Evolutionary conservation across 2,329 filamentous ascomycete species (phyloP).

Genomic region (Thelonectria blattea): DNA sequence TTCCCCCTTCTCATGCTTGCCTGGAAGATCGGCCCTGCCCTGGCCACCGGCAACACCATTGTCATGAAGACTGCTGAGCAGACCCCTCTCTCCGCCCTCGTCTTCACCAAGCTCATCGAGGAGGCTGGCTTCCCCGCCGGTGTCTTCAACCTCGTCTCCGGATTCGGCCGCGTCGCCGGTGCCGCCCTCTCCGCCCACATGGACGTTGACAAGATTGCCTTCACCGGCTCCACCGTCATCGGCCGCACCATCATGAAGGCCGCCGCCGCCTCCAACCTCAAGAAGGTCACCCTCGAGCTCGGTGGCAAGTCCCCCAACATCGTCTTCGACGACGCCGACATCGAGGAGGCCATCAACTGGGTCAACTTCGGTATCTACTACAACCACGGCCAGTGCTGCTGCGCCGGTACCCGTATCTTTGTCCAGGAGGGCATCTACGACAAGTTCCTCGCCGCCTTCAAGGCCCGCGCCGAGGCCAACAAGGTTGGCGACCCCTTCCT

Average conservation of each 20-base stretch:
- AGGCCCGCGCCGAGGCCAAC: constrained; percentile 75
- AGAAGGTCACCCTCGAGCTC: constrained; percentile 82
- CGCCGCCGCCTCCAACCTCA: constrained; percentile 76
- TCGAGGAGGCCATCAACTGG: constrained; percentile 79
- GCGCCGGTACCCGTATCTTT: constrained; percentile 82
- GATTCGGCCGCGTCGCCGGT: constrained; percentile 79
- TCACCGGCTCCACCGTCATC: constrained; percentile 78
- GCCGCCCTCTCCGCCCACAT: constrained; percentile 78
- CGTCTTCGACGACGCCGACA: constrained; percentile 78
- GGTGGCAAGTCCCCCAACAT: constrained; percentile 84
- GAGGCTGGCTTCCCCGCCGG: constrained; percentile 81
- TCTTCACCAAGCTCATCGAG: constrained; percentile 69
- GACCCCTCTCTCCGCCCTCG: constrained; percentile 73
- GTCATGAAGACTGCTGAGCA: constrained; percentile 80
- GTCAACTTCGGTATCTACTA: constrained; percentile 74
- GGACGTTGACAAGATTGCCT: constrained; percentile 83
- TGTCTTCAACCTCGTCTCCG: constrained; percentile 78
- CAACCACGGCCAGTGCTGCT: constrained; percentile 72
- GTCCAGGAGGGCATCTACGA: constrained; percentile 89
- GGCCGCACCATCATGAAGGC: constrained; percentile 82
- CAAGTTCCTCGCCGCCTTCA: constrained; percentile 83
- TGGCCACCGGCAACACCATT: constrained; percentile 74
- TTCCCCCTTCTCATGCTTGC: constrained; percentile 81
- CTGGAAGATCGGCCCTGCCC: constrained; percentile 82
- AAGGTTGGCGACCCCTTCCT: constrained; percentile 84